These are phyloP conservation scores for Zizania palustris DNA, from an alignment of 202 grass and related monocot genomes.

Conservation along the genomic window DNA sequence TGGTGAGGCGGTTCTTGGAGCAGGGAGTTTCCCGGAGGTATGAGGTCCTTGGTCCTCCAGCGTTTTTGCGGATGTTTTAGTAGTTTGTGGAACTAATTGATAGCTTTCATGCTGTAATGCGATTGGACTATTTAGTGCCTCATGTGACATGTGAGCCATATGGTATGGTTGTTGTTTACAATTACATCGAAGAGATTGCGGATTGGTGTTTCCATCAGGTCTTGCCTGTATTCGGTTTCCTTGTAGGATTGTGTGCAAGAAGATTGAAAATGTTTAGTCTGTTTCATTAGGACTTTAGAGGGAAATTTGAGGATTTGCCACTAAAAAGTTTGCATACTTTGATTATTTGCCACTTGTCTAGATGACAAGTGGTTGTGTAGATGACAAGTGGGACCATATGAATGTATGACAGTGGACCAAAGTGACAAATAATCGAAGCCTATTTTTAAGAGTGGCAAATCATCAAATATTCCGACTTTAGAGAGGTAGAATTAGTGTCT, in stretches of 20 bases:
- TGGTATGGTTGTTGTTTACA: background rate
- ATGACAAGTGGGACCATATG: too few species aligned
- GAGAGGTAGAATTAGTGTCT: background rate
- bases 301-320: too few species aligned
- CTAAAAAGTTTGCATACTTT: too few species aligned
- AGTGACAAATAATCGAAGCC: too few species aligned
- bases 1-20: slow-evolving; percentile 23
- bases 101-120: background rate
- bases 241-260: background rate
- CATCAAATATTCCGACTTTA: too few species aligned
- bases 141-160: background rate
- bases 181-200: background rate
- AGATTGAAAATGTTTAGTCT: background rate
- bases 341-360: too few species aligned
- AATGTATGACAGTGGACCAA: too few species aligned
- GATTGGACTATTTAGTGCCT: background rate
- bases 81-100: background rate
- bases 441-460: too few species aligned
- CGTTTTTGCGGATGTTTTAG: background rate
- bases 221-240: background rate
- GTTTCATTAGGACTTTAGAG: background rate
- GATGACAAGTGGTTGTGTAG: too few species aligned
- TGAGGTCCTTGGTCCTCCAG: background rate
- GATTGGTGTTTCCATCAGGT: background rate
- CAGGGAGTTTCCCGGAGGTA: slow-evolving; percentile 9